phyloP scores from a whole-genome alignment of 1,139 yeast species.

The Pichia sp. region DNA sequence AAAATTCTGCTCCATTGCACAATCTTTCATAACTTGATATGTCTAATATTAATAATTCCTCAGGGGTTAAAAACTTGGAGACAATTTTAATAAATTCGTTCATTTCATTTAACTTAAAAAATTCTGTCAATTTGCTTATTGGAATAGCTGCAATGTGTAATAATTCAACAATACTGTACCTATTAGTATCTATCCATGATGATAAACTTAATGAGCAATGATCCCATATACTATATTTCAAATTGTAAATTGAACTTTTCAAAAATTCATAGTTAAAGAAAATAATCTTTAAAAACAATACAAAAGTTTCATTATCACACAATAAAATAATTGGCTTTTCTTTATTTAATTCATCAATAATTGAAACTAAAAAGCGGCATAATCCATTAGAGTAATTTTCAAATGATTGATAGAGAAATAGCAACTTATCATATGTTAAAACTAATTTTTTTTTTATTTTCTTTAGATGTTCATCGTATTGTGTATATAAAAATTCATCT shows the following conservation, averaged over 20 bases:
- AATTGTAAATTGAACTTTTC: constrained; percentile 11
- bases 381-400: constrained; percentile 33
- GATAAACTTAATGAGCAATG: not conserved
- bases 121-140: not conserved
- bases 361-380: constrained; percentile 38
- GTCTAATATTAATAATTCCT: constrained; percentile 23
- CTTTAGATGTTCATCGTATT: not conserved
- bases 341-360: constrained; percentile 31
- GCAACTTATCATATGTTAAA: constrained; percentile 3
- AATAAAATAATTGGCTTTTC: not conserved
- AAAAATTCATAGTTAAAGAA: constrained; percentile 19
- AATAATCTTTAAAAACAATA: constrained; percentile 18
- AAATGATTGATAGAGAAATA: constrained; percentile 31
- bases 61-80: constrained; percentile 10
- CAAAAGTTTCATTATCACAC: constrained; percentile 11
- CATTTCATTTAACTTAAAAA: not conserved
- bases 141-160: constrained; percentile 7
- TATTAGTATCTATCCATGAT: constrained; percentile 17
- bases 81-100: not conserved
- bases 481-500: constrained; percentile 3
- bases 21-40: constrained; percentile 25
- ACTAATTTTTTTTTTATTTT: not conserved
- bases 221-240: constrained; percentile 7
- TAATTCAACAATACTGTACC: constrained; percentile 11
- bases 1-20: constrained; percentile 27